Evolutionary conservation across 2,329 filamentous ascomycete genomes (phyloP), one percentile per base, ranked within the genome.

Genomic region (Fusarium musae): DNA sequence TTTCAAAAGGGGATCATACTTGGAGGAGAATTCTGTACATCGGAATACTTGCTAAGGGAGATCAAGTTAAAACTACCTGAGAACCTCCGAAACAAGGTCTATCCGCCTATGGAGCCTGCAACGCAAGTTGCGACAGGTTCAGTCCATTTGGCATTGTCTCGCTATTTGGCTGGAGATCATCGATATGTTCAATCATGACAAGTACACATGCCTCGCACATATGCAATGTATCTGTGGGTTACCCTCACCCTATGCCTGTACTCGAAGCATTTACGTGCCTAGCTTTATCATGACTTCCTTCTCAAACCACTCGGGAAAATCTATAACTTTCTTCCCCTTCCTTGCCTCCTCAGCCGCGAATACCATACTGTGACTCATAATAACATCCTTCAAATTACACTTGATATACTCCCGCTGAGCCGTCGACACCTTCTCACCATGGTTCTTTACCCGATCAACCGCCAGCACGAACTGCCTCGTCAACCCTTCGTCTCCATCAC

Each of bases 161-260:
- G 47, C 2, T 23, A 32, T 7, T 32, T 32, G 15, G 6, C 21
- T 23, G 2, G 21, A 6, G 30, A 10, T 1, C 10, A 23, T 1
- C 1, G 0, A 34, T 50, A 13, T 50, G 10, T 19, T 32, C 2
- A 17, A 6, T 9, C 10, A 50, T 32, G 0, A 50, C 2, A 32
- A 17, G 13, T 7, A 49, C 13, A 30, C 5, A 15, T 15, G 2
- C 3, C 0, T 9, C 0, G 13, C 12, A 42, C n/a, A 42, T 9
- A 42, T 16, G 10, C 6, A 8, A 43, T 43, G 6, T 23, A 26
- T 26, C 3, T 9, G 16, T 19, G 21, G 5, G 17, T 17, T 13
- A 9, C 0, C 5, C 21, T n/a, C 28, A 2, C 6, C 1, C 3
- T 17, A 17, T 5, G 3, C 9, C 4, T 32, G 17, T 34, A 7